Conservation (phyloP, 2,329 filamentous ascomycete species). For the Hypoxylon rubiginosum region DNA sequence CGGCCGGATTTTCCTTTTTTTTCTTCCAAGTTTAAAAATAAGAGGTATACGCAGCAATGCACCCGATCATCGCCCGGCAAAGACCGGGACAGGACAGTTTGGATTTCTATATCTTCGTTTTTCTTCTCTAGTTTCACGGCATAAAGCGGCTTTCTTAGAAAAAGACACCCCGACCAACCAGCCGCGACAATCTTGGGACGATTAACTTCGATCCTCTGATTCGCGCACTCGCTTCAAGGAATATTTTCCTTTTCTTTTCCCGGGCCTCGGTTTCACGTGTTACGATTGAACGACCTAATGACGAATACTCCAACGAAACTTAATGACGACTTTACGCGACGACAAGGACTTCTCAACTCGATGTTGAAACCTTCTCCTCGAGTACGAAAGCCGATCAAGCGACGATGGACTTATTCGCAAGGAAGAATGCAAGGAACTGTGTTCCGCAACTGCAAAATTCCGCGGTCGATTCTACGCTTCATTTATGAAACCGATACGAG, state of each 20-base stretch:
- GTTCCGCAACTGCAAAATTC: conserved; percentile 42
- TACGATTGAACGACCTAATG: conserved; percentile 58
- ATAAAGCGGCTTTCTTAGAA: conserved; percentile 59
- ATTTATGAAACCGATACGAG: conserved; percentile 45
- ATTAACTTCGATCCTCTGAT: conserved; percentile 37
- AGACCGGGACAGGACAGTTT: conserved; percentile 63
- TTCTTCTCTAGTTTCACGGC: conserved; percentile 53
- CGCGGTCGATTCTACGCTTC: conserved; percentile 47
- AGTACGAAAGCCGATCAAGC: conserved; percentile 47
- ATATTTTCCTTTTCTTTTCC: conserved; percentile 52
- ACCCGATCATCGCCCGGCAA: conserved; percentile 61
- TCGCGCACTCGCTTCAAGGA: conserved; percentile 57
- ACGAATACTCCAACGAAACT: conserved; percentile 50
- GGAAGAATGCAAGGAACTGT: conserved; percentile 47
- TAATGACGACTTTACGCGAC: conserved; percentile 61
- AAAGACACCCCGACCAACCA: conserved; percentile 56
- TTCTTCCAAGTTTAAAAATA: conserved; percentile 57
- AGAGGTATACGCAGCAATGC: conserved; percentile 76
- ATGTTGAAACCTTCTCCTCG: conserved; percentile 50
- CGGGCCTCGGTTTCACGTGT: conserved; percentile 58
- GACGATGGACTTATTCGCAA: conserved; percentile 46
- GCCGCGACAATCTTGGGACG: conserved; percentile 45
- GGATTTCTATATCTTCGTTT: conserved; percentile 53
- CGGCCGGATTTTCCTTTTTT: conserved; percentile 56
- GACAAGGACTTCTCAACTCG: conserved; percentile 53